Conservation (phyloP, 371 early-diverging fungal species). For the Sporodiniella umbellata region DNA sequence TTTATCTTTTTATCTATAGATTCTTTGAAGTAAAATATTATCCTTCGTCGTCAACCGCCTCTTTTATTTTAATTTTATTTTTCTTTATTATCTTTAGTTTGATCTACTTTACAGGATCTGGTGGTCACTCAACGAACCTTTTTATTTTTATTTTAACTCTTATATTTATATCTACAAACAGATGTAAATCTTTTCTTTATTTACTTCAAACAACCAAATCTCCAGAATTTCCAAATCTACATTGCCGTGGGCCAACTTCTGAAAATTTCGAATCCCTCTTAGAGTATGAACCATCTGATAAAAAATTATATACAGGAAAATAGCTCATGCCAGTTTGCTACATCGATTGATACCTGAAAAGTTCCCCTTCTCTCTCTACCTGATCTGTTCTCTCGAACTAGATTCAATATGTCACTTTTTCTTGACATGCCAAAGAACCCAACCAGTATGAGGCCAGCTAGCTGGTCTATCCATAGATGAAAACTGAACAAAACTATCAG, state of each 20-base stretch:
- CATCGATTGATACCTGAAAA: neutral
- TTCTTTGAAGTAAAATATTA: too few relatives aligned
- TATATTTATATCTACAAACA: too few relatives aligned
- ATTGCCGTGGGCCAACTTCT: neutral
- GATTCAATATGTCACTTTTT: neutral
- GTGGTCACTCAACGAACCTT: too few relatives aligned
- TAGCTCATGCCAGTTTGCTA: neutral
- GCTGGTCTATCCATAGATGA: neutral
- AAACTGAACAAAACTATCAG: neutral
- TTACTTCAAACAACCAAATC: too few relatives aligned
- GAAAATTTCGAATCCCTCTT: neutral
- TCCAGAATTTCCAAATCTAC: too few relatives aligned
- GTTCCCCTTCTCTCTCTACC: neutral
- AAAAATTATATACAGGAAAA: neutral
- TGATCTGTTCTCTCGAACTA: neutral
- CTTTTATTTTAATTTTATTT: too few relatives aligned
- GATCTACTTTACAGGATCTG: too few relatives aligned
- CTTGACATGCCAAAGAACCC: neutral
- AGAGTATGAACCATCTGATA: slow-evolving; percentile 4
- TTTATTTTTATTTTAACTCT: too few relatives aligned
- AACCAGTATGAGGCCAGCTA: neutral
- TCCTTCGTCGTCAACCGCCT: too few relatives aligned
- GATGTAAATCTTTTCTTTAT: too few relatives aligned
- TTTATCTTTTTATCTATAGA: too few relatives aligned
- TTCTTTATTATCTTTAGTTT: too few relatives aligned